These are phyloP conservation scores for Pseudocercospora pini-densiflorae DNA, from an alignment of 2,329 filamentous ascomycete species.

Conservation along the genomic window DNA sequence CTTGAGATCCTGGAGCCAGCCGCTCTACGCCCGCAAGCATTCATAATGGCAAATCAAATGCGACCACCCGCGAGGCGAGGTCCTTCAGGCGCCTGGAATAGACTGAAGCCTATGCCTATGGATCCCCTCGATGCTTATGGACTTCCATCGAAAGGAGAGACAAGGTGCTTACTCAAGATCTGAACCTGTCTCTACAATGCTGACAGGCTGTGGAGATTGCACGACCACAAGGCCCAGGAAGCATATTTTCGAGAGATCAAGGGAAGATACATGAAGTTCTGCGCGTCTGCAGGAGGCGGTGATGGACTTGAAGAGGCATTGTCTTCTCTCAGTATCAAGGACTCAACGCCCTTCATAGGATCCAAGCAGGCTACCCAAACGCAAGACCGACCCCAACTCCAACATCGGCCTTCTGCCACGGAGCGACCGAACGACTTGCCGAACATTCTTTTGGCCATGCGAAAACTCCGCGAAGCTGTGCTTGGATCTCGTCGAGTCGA, in stretches of 20 bases:
- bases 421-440: conserved; percentile 67
- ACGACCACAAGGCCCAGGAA: conserved; percentile 77
- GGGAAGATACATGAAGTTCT: conserved; percentile 87
- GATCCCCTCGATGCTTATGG: conserved; percentile 83
- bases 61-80: conserved; percentile 40
- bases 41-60: conserved; percentile 30
- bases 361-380: conserved; percentile 8
- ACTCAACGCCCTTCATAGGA: conserved; percentile 5
- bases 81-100: conserved; percentile 65
- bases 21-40: neutral
- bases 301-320: conserved; percentile 78
- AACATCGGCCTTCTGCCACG: conserved; percentile 26
- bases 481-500: conserved; percentile 77
- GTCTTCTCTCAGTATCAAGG: conserved; percentile 60
- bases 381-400: conserved; percentile 21
- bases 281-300: conserved; percentile 71
- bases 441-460: conserved; percentile 78
- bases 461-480: conserved; percentile 90
- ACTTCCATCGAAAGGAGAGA: conserved; percentile 89
- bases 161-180: conserved; percentile 59
- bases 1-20: conserved; percentile 4
- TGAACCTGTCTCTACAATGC: conserved; percentile 6
- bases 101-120: conserved; percentile 72
- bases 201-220: conserved; percentile 42
- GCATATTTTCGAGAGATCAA: conserved; percentile 85